Evolutionary conservation across 1,284 basidiomycete species (phyloP).

Genomic region (Fomes fomentarius): DNA sequence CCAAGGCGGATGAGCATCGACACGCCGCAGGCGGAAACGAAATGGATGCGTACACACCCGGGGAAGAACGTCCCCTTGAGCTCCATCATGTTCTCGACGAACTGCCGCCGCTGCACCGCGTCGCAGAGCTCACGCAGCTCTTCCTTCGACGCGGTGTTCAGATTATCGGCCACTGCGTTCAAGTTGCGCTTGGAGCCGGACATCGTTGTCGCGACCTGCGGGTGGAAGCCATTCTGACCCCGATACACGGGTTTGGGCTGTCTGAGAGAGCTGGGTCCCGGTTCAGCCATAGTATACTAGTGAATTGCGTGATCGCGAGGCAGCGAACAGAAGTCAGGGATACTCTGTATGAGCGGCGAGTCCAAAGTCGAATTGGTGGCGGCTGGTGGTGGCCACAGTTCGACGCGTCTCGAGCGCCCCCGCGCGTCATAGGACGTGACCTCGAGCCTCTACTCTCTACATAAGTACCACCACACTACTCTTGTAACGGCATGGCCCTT

Average conservation of each 20-base stretch:
- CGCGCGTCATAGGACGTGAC: too few relatives aligned
- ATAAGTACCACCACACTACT: neutral
- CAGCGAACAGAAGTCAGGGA: too few relatives aligned
- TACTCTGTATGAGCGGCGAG: too few relatives aligned
- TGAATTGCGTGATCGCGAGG: too few relatives aligned
- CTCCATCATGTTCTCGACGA: constrained; percentile 30
- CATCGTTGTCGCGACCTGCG: constrained; percentile 15
- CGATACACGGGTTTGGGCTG: constrained; percentile 15
- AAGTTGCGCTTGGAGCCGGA: constrained; percentile 20
- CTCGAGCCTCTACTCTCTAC: too few relatives aligned
- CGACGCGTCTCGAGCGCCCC: too few relatives aligned
- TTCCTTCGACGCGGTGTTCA: constrained; percentile 3
- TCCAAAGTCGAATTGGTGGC: too few relatives aligned
- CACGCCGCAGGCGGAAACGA: neutral
- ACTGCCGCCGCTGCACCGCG: constrained; percentile 26
- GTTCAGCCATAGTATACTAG: neutral
- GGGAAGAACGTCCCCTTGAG: constrained; percentile 32
- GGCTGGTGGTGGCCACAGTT: too few relatives aligned
- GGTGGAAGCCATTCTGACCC: constrained; percentile 25
- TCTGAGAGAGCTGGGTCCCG: neutral
- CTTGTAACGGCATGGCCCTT: constrained; percentile 58
- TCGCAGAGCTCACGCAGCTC: constrained; percentile 20
- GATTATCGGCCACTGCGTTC: constrained; percentile 14
- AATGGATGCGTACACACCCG: constrained; percentile 23
- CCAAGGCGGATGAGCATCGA: neutral